These are phyloP conservation scores for Auxenochlorella pyrenoidosa DNA, from an alignment of 139 green algal species.

Conservation along the genomic window DNA sequence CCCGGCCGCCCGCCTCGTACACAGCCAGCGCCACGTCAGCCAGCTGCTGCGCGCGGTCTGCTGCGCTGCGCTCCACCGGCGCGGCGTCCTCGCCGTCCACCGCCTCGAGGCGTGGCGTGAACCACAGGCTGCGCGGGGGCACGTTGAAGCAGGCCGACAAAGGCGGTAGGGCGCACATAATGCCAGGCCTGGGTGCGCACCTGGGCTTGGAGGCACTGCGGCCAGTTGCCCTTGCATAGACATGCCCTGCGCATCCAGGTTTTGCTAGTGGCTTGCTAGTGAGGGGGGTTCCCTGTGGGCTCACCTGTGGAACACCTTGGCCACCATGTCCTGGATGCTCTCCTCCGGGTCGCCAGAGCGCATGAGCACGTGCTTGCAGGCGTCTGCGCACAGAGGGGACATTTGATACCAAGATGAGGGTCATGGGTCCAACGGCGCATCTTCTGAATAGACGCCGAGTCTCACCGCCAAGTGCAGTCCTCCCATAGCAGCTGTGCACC, in stretches of 20 bases:
- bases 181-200: too few species aligned
- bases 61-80: conserved; percentile 31
- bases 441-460: too few species aligned
- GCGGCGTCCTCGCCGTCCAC: not conserved
- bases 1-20: conserved; percentile 49
- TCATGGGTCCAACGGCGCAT: too few species aligned
- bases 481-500: not conserved
- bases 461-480: too few species aligned
- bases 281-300: too few species aligned
- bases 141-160: not conserved
- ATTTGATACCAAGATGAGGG: too few species aligned
- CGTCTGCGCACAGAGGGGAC: conserved; percentile 45
- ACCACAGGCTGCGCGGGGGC: conserved; percentile 50
- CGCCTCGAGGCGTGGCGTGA: conserved; percentile 37
- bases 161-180: too few species aligned
- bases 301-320: conserved; percentile 60
- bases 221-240: too few species aligned
- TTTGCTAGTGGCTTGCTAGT: too few species aligned
- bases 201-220: too few species aligned
- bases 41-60: conserved; percentile 54
- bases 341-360: conserved; percentile 62
- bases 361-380: conserved; percentile 67
- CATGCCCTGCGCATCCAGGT: too few species aligned
- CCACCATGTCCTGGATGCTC: conserved; percentile 66
- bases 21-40: conserved; percentile 49